These are phyloP conservation scores for Periconia sp. DNA, from an alignment of 2,329 filamentous ascomycete species.

Conservation along the genomic window DNA sequence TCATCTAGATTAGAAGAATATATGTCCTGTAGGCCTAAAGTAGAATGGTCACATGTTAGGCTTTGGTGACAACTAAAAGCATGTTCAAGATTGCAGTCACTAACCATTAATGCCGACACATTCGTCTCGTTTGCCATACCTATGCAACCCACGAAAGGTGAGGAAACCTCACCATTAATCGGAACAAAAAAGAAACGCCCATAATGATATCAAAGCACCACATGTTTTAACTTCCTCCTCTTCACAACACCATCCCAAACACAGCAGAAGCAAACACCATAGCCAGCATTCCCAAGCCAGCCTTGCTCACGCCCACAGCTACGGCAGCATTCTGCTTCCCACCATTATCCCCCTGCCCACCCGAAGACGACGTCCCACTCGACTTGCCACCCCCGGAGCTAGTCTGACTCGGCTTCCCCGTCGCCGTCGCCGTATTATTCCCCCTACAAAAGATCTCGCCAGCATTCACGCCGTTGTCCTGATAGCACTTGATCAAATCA, in stretches of 20 bases:
- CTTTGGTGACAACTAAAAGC: no score
- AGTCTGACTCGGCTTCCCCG: constrained; percentile 16
- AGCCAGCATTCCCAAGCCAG: constrained; percentile 28
- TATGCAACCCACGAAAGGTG: no score
- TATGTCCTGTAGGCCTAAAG: no score
- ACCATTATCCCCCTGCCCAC: constrained; percentile 14
- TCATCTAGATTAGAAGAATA: no score
- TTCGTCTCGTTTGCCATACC: no score
- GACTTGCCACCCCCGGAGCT: constrained; percentile 13
- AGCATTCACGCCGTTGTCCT: constrained; percentile 25
- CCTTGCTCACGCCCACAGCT: constrained; percentile 25
- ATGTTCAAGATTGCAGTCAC: no score
- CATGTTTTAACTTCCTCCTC: no score
- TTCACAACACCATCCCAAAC: constrained; percentile 30
- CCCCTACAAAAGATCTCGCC: constrained; percentile 27
- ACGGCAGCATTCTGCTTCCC: constrained; percentile 3
- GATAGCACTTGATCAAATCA: constrained; percentile 31
- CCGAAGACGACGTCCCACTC: constrained; percentile 1
- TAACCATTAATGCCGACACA: no score
- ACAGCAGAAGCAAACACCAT: constrained; percentile 29
- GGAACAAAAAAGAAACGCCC: no score
- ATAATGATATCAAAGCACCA: no score
- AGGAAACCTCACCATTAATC: no score
- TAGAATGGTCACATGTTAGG: no score
- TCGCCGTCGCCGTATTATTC: constrained; percentile 29